Percentiles rank a stretch among this genome's conserved stretches.
phyloP scores from a whole-genome alignment of 306 rosid genomes.

The Ormosia semicastrata region DNA sequence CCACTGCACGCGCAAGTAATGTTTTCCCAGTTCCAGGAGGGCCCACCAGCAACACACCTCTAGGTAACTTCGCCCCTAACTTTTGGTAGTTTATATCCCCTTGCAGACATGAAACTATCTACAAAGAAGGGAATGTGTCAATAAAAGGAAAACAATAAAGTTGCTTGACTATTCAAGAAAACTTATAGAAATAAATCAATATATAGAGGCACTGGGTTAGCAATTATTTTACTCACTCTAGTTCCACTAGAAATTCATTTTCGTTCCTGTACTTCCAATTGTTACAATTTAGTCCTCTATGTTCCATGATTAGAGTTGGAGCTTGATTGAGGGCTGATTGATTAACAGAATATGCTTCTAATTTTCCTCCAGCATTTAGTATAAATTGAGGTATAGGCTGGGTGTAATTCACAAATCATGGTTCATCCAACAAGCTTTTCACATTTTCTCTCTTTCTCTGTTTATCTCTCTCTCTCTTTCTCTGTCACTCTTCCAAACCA shows the following conservation, averaged over 20 bases:
- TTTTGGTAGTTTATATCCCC: slow-evolving; percentile 84
- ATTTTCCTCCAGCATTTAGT: neutral
- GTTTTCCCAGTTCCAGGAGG: slow-evolving; percentile 99
- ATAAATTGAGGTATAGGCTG: neutral
- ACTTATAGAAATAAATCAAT: neutral
- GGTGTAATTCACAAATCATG: neutral
- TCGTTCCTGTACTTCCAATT: neutral
- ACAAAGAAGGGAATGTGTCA: slow-evolving; percentile 37
- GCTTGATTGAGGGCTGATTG: neutral
- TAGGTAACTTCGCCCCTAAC: slow-evolving; percentile 87
- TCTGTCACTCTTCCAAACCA: neutral
- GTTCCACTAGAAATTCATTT: neutral
- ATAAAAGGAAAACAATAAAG: slow-evolving; percentile 18
- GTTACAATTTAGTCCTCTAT: slow-evolving; percentile 3
- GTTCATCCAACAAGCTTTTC: neutral
- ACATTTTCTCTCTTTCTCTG: neutral
- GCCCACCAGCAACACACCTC: slow-evolving; percentile 91
- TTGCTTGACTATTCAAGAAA: slow-evolving; percentile 11
- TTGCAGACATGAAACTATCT: slow-evolving; percentile 91
- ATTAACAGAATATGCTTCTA: neutral
- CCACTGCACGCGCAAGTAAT: slow-evolving; percentile 93
- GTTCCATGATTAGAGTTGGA: neutral
- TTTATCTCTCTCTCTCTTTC: neutral
- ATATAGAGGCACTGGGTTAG: neutral
- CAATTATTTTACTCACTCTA: neutral